These are phyloP conservation scores for Solanum sitiens DNA, from an alignment of 257 asterid genomes.

Conservation along the genomic window DNA sequence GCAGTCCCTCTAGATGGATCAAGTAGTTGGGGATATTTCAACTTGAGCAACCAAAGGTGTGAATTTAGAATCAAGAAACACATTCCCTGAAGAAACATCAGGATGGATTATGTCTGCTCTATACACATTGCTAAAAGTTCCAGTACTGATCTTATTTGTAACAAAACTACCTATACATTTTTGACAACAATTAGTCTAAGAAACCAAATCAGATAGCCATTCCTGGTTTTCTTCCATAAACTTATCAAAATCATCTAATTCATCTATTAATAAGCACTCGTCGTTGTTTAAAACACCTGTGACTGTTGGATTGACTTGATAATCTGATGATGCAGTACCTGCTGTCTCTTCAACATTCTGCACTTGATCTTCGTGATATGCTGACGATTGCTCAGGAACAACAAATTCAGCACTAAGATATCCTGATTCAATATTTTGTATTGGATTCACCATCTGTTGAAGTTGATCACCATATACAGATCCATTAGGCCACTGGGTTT, in stretches of 20 bases:
- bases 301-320: neutral
- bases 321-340: no score
- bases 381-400: neutral
- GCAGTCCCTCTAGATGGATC: conserved; percentile 98
- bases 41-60: conserved; percentile 78
- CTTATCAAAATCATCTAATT: neutral
- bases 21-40: conserved; percentile 79
- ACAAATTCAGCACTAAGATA: neutral
- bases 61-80: conserved; percentile 62
- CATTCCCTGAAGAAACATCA: conserved; percentile 74
- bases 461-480: no score
- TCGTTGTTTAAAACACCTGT: no score
- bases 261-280: no score
- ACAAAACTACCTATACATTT: no score
- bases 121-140: no score
- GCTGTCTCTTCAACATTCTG: neutral
- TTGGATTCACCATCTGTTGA: no score
- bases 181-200: neutral
- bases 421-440: no score
- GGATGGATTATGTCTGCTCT: conserved; percentile 50
- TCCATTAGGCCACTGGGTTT: no score
- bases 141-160: no score
- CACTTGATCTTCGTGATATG: neutral
- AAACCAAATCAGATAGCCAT: neutral
- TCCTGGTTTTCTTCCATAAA: neutral